Base-by-base conservation (phyloP, 1,284 basidiomycete genomes). In the Ceratobasidium theobromae region DNA sequence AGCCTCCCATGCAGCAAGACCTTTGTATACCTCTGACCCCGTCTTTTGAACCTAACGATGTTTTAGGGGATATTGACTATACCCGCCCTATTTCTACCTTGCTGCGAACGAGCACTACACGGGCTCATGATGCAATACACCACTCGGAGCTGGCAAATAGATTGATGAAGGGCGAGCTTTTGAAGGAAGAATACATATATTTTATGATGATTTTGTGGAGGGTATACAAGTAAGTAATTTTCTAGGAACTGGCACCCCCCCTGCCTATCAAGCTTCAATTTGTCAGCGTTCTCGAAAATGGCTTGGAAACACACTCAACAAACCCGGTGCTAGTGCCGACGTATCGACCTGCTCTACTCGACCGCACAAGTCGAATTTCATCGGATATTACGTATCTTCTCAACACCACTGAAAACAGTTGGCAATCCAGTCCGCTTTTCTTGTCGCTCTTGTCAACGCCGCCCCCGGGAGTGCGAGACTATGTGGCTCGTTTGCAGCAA, bases 121-220 rank as follows among this genome's bases (percentile, higher is more conserved):
- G 80, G 55, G 84, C 84, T 0, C 89, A 91, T 74, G 81, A 85
- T 60, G 75, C 78, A n/a, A 84, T 85, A 18, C 84, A 85, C 73
- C 80, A 82, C 69, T 86, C 83, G 71, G 75, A 78, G 27, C 86
- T 84, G 28, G 88, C 87, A 1, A 79, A 77, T 33, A 82, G 82
- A 58, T 78, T 91, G 49, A 78, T 85, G 21, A 80, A 80, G 53
- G 88, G 88, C 14, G 78, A 82, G 71, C 79, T 91, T 41, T 78
- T 79, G 66, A 81, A 82, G 72, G 80, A 83, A 45, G 87, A 90
- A 73, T 91, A 91, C 74, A 76, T 86, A 18, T 80, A 83, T 51
- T 90, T 85, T 76, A 79, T 90, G 41, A 85, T 88, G 78, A 85
- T 89, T 79, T 81, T 93, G 8, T 91, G 86, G 84, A 82, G 89